Evolutionary conservation across 2,329 filamentous ascomycete genomes (phyloP), one percentile per base, ranked within the genome.

Genomic region (Scytalidium sp.): DNA sequence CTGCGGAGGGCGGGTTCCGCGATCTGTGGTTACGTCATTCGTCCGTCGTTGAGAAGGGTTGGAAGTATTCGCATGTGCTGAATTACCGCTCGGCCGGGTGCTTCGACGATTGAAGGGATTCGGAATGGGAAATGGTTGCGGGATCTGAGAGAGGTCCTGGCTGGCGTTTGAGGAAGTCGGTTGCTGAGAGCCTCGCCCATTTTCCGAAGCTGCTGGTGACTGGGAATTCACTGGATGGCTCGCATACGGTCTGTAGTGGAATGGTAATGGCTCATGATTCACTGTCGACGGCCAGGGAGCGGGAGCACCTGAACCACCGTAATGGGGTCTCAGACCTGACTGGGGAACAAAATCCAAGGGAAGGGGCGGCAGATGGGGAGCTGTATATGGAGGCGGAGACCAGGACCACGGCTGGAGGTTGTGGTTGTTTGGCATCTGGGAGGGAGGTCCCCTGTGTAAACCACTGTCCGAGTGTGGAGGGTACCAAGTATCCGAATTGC

Each of bases 401-500:
- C 11, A 36, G 6, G 32, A n/a, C 32, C 32, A 36, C 13, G 13
- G 32, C 15, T 36, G 32, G 13, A 15, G 17, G 32, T 36, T 36
- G 11, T 36, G 32, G n/a, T 39, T 46, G 5, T 41, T 36, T 46
- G 44, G 36, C n/a, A 49, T 20, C n/a, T 27, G 43, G 46, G 52
- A 51, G 11, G 46, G 32, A 10, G 46, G 45, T 32, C 48, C 48
- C 29, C 39, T 55, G 19, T 41, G 46, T 15, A 47, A 10, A 50
- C n/a, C n/a, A n/a, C n/a, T n/a, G n/a, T n/a, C n/a, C n/a, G 43
- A 21, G 17, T 50, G 49, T 8, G 52, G 45, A 19, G 49, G 43
- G 20, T 45, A 48, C 56, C 54, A 56, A 11, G 46, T 22, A 36
- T 50, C 51, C 9, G 51, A 43, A 41, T 56, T 54, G 15, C 13